Conservation (phyloP, 192 early-diverging fungal species). For the Dimargaris verticillata region DNA sequence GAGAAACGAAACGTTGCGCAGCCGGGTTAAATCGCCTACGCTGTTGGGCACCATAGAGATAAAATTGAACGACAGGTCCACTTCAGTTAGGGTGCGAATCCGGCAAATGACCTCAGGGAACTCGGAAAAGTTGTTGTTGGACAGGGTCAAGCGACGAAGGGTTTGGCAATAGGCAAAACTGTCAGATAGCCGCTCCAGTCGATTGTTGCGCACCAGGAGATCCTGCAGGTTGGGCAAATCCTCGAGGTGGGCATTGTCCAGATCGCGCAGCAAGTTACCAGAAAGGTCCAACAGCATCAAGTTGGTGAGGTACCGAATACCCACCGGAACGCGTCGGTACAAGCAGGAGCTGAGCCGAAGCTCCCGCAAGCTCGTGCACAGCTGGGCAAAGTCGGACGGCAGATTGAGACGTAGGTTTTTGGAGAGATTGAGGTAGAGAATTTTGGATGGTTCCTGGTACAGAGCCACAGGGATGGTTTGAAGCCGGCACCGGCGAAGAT, state of each 20-base stretch:
- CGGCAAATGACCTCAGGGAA: constrained; percentile 51
- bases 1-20: constrained; percentile 44
- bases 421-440: constrained; percentile 64
- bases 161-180: constrained; percentile 35
- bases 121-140: constrained; percentile 59
- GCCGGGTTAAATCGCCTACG: constrained; percentile 42
- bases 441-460: constrained; percentile 49
- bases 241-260: constrained; percentile 49
- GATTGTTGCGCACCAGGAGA: constrained; percentile 56
- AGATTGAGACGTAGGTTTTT: constrained; percentile 65
- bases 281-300: constrained; percentile 63
- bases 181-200: constrained; percentile 49
- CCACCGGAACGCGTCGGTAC: constrained; percentile 44
- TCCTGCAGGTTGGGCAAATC: constrained; percentile 37
- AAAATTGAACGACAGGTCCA: constrained; percentile 74
- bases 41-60: constrained; percentile 54
- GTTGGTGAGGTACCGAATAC: constrained; percentile 40
- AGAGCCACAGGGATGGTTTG: constrained; percentile 66
- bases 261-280: constrained; percentile 48
- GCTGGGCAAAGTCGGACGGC: constrained; percentile 67
- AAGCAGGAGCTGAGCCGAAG: constrained; percentile 57
- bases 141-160: constrained; percentile 49
- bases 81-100: constrained; percentile 37
- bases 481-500: constrained; percentile 52
- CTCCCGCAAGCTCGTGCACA: constrained; percentile 43